A percentile compares a stretch with the other conserved stretches of the same genome.
These are phyloP conservation scores for Trichosporon coremiiforme DNA, from an alignment of 1,284 basidiomycete species.

Conservation along the genomic window DNA sequence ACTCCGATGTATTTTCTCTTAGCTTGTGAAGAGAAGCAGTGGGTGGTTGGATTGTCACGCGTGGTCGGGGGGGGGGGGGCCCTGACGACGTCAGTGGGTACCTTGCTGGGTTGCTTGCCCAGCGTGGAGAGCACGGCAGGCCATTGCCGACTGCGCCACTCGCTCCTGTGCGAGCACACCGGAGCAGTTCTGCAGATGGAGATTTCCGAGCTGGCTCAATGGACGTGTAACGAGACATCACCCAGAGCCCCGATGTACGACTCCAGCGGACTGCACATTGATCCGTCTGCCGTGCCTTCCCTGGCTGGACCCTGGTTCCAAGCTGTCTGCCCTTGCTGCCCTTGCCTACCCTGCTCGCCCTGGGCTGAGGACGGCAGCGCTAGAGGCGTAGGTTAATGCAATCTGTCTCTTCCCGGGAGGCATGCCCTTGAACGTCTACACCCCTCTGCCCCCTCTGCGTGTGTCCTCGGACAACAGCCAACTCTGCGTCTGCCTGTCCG, in stretches of 20 bases:
- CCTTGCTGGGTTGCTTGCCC: no score
- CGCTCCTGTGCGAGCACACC: no score
- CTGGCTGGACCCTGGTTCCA: not conserved
- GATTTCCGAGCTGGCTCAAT: not conserved
- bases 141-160: no score
- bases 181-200: no score
- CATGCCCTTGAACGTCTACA: not conserved
- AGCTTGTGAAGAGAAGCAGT: no score
- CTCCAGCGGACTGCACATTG: slow-evolving; percentile 7
- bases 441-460: not conserved
- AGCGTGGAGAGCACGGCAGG: no score
- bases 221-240: not conserved
- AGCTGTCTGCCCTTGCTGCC: not conserved
- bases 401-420: slow-evolving; percentile 9
- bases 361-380: not conserved
- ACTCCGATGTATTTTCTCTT: not conserved
- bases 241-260: not conserved
- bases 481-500: no score
- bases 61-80: not conserved
- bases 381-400: slow-evolving; percentile 1
- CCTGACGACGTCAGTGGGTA: not conserved
- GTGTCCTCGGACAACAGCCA: no score
- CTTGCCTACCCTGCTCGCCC: not conserved
- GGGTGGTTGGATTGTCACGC: not conserved
- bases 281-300: not conserved